Base-by-base conservation (phyloP, 2,329 filamentous ascomycete genomes). In the Sclerotiophoma versabilis region DNA sequence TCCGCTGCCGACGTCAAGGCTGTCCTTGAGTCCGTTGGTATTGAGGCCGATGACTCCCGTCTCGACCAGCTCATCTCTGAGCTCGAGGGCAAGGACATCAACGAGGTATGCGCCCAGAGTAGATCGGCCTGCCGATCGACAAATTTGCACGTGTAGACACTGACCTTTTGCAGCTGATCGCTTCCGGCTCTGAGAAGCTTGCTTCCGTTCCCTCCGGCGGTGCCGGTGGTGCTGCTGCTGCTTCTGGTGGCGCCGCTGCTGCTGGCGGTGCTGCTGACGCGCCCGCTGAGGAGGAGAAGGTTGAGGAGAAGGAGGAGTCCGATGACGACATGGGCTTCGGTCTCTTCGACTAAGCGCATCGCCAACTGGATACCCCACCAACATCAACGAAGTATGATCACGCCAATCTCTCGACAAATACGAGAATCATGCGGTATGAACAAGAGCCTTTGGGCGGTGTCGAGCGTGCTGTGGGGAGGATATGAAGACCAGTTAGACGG, bases 161-260 rank as follows among this genome's bases (percentile, higher is more conserved):
- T 64, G 69, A 75, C 69, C 64, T 66, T 19, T 63, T 44, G 30
- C 71, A 98, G 95, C 84, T 99, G 81, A 97, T 99, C 80, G 73
- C 91, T 73, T 87, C 93, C 81, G 95, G 95, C 77, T 87, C 90
- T 67, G 76, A 83, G 81, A 99, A 99, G 89, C 92, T 99, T 75
- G 95, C 95, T 73, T 97, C 93, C 81, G 93, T 99, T 76, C 93
- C 95, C 80, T 92, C 91, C 75, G 95, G 93, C 75, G 93, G 93
- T 80, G 85, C 83, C 75, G 90, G 84, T 80, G 90, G 84, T 72
- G 83, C 82, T 73, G 83, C 82, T 72, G 84, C 81, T 68, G 74
- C 76, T 67, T 80, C 83, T 78, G 86, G 81, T 76, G 89, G 81
- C 76, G 90, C 82, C 75, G 89, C 82, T 70, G 90, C 82, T 70